Percentiles rank a stretch among this genome's conserved stretches.
These are phyloP conservation scores for Tolypocladium nubicola DNA, from an alignment of 2,329 filamentous ascomycete genomes.

Conservation along the genomic window DNA sequence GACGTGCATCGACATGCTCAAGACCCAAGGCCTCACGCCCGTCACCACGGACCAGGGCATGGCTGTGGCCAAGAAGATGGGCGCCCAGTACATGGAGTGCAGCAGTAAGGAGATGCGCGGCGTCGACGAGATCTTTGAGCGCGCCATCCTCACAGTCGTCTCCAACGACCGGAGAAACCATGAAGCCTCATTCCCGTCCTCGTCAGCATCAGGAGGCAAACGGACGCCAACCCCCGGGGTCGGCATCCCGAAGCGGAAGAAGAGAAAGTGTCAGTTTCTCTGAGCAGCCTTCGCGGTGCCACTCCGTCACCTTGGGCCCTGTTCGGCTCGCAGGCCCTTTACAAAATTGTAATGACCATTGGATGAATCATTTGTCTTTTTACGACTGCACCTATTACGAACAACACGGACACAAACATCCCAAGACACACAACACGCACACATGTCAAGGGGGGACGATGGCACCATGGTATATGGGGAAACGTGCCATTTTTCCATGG, in stretches of 20 bases:
- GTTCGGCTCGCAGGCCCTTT: slow-evolving; percentile 5
- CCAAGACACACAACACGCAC: neutral
- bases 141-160: slow-evolving; percentile 82
- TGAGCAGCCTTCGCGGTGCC: slow-evolving; percentile 28
- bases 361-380: slow-evolving; percentile 23
- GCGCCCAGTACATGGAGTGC: slow-evolving; percentile 93
- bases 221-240: slow-evolving; percentile 30
- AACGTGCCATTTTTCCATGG: neutral
- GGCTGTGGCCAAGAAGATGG: slow-evolving; percentile 85
- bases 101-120: slow-evolving; percentile 95
- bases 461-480: slow-evolving; percentile 2
- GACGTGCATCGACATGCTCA: slow-evolving; percentile 96
- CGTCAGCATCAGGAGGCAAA: slow-evolving; percentile 24
- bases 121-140: slow-evolving; percentile 92
- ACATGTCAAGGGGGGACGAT: neutral
- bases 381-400: slow-evolving; percentile 20
- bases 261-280: slow-evolving; percentile 71
- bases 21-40: slow-evolving; percentile 91
- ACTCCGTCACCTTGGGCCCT: neutral
- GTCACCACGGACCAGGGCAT: slow-evolving; percentile 87
- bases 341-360: slow-evolving; percentile 29
- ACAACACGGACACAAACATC: slow-evolving; percentile 3
- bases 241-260: slow-evolving; percentile 61
- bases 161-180: slow-evolving; percentile 62
- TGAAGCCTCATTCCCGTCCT: slow-evolving; percentile 34